A percentile compares a stretch with the other conserved stretches of the same genome.
Conservation (phyloP, 805 yeast genomes). For the Saccharomyces jurei region DNA sequence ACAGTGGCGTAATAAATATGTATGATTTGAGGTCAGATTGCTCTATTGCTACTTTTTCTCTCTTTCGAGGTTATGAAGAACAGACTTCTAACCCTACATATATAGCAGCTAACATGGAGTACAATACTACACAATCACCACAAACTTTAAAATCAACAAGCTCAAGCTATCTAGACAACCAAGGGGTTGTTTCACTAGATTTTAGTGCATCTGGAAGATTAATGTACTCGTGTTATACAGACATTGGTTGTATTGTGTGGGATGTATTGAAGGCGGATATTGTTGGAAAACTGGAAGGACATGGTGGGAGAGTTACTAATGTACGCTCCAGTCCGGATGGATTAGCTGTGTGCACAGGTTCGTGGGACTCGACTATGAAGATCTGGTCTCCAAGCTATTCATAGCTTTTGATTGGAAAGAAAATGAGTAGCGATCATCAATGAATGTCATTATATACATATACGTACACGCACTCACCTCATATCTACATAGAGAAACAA, state of each 20-base stretch:
- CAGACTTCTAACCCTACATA: conserved; percentile 10
- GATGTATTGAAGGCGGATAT: conserved; percentile 60
- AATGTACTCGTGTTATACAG: conserved; percentile 68
- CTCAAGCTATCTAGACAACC: conserved; percentile 39
- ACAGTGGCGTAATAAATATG: conserved; percentile 62
- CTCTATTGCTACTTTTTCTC: conserved; percentile 44
- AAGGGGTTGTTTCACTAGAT: conserved; percentile 68
- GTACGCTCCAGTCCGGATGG: conserved; percentile 70
- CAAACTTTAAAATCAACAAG: conserved; percentile 11
- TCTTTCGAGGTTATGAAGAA: conserved; percentile 16
- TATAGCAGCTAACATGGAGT: conserved; percentile 20
- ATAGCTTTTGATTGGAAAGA: background rate
- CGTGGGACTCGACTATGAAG: conserved; percentile 70
- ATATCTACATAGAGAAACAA: background rate
- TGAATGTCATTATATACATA: background rate
- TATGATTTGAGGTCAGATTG: conserved; percentile 76
- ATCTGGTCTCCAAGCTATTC: conserved; percentile 46
- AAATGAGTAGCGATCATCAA: background rate
- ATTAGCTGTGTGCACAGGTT: conserved; percentile 63
- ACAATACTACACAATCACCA: conserved; percentile 15
- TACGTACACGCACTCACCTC: background rate
- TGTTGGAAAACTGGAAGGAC: conserved; percentile 61
- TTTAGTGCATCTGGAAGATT: conserved; percentile 69
- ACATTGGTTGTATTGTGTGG: conserved; percentile 69
- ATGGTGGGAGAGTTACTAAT: conserved; percentile 51